Conservation (phyloP, 768 basidiomycete genomes). For the Leccinum fibrillosum region DNA sequence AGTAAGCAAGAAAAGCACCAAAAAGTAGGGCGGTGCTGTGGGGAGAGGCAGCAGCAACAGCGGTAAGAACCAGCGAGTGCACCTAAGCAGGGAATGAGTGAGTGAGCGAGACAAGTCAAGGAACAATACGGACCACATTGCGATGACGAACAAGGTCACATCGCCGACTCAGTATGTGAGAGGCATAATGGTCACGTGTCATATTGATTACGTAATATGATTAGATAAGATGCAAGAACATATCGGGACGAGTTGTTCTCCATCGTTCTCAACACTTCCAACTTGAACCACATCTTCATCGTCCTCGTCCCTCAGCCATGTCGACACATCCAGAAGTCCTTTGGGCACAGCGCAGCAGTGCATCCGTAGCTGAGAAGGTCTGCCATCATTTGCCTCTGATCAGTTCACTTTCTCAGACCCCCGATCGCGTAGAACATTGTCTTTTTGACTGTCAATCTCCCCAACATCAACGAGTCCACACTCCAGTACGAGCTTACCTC, state of each 20-base stretch:
- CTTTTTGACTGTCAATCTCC: constrained; percentile 81
- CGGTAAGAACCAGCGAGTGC: constrained; percentile 84
- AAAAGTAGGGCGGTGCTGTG: constrained; percentile 76
- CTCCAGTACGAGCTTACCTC: constrained; percentile 60
- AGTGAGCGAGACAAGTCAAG: not conserved
- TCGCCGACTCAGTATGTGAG: not conserved
- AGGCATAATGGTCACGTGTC: constrained; percentile 19
- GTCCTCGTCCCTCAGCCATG: constrained; percentile 28
- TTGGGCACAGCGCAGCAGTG: constrained; percentile 92
- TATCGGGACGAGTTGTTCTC: constrained; percentile 26
- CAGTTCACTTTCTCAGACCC: not conserved
- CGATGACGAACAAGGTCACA: not conserved
- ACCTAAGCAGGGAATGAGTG: constrained; percentile 44
- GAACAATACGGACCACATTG: constrained; percentile 55
- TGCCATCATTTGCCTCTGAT: constrained; percentile 2
- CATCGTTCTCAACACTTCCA: constrained; percentile 32
- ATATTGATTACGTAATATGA: constrained; percentile 6
- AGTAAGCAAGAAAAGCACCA: constrained; percentile 73
- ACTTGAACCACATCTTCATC: constrained; percentile 6
- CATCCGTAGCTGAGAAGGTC: constrained; percentile 63
- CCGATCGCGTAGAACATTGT: constrained; percentile 65
- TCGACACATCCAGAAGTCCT: constrained; percentile 78
- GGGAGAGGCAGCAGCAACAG: constrained; percentile 74
- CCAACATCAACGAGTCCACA: constrained; percentile 59
- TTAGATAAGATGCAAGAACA: constrained; percentile 5